Base-by-base conservation (phyloP, 2,329 filamentous ascomycete genomes). In the Fusarium compactum region DNA sequence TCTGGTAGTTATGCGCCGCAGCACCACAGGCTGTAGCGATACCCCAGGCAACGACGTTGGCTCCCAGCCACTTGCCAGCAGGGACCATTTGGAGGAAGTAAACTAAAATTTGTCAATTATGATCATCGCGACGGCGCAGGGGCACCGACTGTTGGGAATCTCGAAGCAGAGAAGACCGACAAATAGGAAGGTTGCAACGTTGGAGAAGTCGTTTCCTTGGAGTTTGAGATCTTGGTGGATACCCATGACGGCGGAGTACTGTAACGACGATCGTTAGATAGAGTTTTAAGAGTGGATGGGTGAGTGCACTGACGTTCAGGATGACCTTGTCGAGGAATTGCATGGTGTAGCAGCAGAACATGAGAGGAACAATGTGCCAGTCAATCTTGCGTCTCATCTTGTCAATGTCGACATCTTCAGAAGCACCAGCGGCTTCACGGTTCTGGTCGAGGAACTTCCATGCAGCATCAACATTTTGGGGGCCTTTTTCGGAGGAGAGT, bases 201-300 rank as follows among this genome's bases (percentile, higher is more conserved):
- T 89, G 50, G 86, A 87, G 76, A 91, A 91, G 51, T 91, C 84
- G 64, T 91, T 90, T 20, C 85, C 86, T 15, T 78, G 76, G 50
- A 91, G 82, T 1, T 84, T 79, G 29, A 81, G 81, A 61, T 90
- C 87, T 53, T 83, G 77, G 24, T 78, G 80, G 10, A 92, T 76
- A 5, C 89, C 88, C 89, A 91, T 92, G 54, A 92, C 88, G 63
- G 86, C 87, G 20, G 88, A 88, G 74, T 91, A 91, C 85, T 90
- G 10, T 38, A 22, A 40, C n/a, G 50, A 41, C 1, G 24, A 34
- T 24, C 52, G 60, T 60, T 25, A 69, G 41, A 40, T 48, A 29
- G 14, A 29, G 29, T 11, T 53, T 24, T n/a, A 20, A n/a, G 20
- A 18, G 2, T 6, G 7, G 5, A 6, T 14, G 8, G 15, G 9